These are phyloP conservation scores for Chenopodium berlandieri DNA, from an alignment of 148 eudicot genomes.

Conservation along the genomic window DNA sequence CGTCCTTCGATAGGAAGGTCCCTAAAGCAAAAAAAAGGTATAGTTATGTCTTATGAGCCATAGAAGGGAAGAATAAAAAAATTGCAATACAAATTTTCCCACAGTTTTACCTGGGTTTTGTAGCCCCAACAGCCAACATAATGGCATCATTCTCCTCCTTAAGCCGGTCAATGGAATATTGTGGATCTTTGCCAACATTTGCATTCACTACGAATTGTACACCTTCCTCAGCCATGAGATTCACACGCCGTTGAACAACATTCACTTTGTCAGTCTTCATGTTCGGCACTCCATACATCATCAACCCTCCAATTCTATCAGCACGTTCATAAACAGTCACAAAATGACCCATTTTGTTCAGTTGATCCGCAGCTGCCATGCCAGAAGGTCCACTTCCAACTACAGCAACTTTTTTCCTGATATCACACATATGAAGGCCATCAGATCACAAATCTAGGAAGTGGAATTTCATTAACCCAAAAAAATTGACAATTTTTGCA, in stretches of 20 bases:
- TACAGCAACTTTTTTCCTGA: slow-evolving; percentile 79
- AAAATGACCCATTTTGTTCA: slow-evolving; percentile 82
- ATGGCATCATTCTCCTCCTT: slow-evolving; percentile 78
- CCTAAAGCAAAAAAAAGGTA: slow-evolving; percentile 40
- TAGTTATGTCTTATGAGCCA: background rate
- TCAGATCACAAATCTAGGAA: slow-evolving; percentile 10
- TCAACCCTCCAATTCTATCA: slow-evolving; percentile 95
- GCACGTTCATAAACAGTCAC: slow-evolving; percentile 95
- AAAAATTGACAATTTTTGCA: background rate
- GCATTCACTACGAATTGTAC: slow-evolving; percentile 88
- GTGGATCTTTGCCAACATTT: slow-evolving; percentile 79
- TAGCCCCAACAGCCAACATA: slow-evolving; percentile 89
- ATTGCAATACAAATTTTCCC: background rate
- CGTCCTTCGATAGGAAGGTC: slow-evolving; percentile 96
- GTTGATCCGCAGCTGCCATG: slow-evolving; percentile 97
- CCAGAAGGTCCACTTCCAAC: slow-evolving; percentile 99
- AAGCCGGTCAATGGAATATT: slow-evolving; percentile 64
- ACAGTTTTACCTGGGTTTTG: slow-evolving; percentile 73
- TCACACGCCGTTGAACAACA: slow-evolving; percentile 85
- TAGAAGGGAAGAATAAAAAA: background rate
- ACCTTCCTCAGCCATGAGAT: slow-evolving; percentile 88
- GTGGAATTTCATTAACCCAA: background rate
- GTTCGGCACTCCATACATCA: slow-evolving; percentile 99
- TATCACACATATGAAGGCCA: slow-evolving; percentile 5
- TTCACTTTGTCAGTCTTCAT: slow-evolving; percentile 95